Conservation (phyloP, 495 filamentous ascomycete genomes). For the Ramalina peruviana region DNA sequence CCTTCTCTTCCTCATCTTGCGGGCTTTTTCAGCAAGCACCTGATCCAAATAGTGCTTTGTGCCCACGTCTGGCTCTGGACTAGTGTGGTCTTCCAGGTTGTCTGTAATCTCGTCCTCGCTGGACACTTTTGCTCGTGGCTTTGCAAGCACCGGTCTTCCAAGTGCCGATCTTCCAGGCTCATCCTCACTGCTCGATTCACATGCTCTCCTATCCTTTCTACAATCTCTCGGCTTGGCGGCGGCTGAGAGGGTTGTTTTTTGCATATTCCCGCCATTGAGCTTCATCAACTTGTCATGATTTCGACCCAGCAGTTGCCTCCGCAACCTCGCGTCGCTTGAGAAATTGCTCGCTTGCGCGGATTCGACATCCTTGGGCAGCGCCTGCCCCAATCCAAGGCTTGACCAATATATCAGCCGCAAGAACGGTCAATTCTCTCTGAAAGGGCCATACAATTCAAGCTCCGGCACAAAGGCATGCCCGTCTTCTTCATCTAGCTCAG, state of each 20-base stretch:
- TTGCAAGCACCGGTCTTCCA: conserved; percentile 20
- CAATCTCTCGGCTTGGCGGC: neutral
- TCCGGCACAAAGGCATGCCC: conserved; percentile 32
- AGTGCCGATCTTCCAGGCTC: conserved; percentile 46
- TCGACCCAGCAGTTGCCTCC: conserved; percentile 32
- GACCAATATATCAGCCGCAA: neutral
- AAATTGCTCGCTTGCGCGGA: conserved; percentile 27
- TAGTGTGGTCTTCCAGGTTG: too few species aligned
- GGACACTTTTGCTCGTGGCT: too few species aligned
- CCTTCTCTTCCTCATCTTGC: conserved; percentile 37
- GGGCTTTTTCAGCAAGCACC: conserved; percentile 33
- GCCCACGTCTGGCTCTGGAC: too few species aligned
- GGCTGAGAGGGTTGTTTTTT: neutral
- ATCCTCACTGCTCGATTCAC: conserved; percentile 30
- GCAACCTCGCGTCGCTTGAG: conserved; percentile 31
- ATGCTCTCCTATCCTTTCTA: conserved; percentile 22
- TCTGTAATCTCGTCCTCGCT: too few species aligned
- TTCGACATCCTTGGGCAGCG: conserved; percentile 22
- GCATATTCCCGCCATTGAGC: neutral
- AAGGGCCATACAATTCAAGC: conserved; percentile 32
- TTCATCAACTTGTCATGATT: neutral
- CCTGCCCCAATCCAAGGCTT: conserved; percentile 36
- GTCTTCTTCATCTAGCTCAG: conserved; percentile 35
- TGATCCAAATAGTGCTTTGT: conserved; percentile 35
- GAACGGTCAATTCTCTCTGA: neutral